Evolutionary conservation across 331 rosid species (phyloP).

Genomic region (Pyracantha coccinea): DNA sequence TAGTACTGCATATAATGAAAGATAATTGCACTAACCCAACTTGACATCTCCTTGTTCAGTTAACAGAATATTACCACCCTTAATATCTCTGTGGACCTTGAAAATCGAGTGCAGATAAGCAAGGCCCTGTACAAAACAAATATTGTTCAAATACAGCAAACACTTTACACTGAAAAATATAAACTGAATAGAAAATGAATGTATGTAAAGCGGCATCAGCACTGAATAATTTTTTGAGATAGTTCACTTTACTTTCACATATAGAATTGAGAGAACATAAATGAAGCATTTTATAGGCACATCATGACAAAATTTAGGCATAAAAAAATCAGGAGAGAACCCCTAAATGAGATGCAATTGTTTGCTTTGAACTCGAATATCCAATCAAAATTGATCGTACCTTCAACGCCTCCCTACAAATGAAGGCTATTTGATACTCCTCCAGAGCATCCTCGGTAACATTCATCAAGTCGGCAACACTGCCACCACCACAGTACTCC

Average conservation of each 20-base stretch:
- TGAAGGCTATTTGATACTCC: slow-evolving; percentile 89
- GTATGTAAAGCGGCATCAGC: not conserved
- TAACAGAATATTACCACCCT: slow-evolving; percentile 94
- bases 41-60: slow-evolving; percentile 99
- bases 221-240: not conserved
- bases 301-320: not conserved
- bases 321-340: not conserved
- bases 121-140: slow-evolving; percentile 62
- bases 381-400: slow-evolving; percentile 25
- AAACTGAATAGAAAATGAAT: not conserved
- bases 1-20: not conserved
- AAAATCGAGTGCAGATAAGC: slow-evolving; percentile 89
- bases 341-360: slow-evolving; percentile 1
- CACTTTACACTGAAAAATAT: not conserved
- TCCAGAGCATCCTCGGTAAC: slow-evolving; percentile 82
- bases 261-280: not conserved
- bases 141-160: slow-evolving; percentile 6
- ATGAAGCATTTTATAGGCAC: not conserved
- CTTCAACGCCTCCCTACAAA: slow-evolving; percentile 94
- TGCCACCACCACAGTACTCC: slow-evolving; percentile 99
- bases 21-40: slow-evolving; percentile 58
- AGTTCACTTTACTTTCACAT: not conserved
- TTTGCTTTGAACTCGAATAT: not conserved
- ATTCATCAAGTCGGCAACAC: slow-evolving; percentile 89
- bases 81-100: slow-evolving; percentile 97